A percentile compares a stretch with the other conserved stretches of the same genome.
phyloP scores from a whole-genome alignment of 257 asterid species.

The Primulina eburnea region DNA sequence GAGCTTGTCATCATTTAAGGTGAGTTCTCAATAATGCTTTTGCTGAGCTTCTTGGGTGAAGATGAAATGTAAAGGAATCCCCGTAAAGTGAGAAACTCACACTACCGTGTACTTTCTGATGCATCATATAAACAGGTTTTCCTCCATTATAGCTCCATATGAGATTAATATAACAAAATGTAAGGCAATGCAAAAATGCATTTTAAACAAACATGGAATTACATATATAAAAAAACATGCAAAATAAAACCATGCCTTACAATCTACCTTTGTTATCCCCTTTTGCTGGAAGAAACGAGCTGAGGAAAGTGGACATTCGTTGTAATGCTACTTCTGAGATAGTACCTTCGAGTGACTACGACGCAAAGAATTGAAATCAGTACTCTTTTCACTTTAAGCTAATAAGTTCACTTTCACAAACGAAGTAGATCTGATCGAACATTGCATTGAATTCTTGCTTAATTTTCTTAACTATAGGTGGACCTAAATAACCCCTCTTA shows the following conservation, averaged over 20 bases:
- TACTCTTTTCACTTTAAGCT: slow-evolving; percentile 18
- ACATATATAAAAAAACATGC: neutral
- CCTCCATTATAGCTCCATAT: neutral
- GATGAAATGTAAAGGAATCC: neutral
- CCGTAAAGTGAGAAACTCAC: neutral
- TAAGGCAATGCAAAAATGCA: neutral
- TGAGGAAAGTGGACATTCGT: slow-evolving; percentile 60
- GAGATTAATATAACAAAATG: neutral
- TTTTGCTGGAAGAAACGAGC: slow-evolving; percentile 60
- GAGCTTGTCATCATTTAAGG: neutral
- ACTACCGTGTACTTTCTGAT: neutral
- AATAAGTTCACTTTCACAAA: slow-evolving; percentile 13
- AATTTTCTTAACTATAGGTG: neutral
- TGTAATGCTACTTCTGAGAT: slow-evolving; percentile 73
- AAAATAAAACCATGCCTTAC: slow-evolving; percentile 20
- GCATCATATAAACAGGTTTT: neutral
- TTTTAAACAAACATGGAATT: neutral
- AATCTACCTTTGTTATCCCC: slow-evolving; percentile 61
- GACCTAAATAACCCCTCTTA: slow-evolving; percentile 6
- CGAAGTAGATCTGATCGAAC: neutral
- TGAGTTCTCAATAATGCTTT: neutral
- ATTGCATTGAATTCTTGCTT: neutral
- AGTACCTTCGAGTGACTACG: slow-evolving; percentile 66
- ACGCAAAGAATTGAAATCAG: slow-evolving; percentile 23
- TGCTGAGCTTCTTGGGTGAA: neutral